Percentiles rank a stretch among this genome's conserved stretches.
phyloP scores from a whole-genome alignment of 441 rosid species.

The Mallotus japonicus region DNA sequence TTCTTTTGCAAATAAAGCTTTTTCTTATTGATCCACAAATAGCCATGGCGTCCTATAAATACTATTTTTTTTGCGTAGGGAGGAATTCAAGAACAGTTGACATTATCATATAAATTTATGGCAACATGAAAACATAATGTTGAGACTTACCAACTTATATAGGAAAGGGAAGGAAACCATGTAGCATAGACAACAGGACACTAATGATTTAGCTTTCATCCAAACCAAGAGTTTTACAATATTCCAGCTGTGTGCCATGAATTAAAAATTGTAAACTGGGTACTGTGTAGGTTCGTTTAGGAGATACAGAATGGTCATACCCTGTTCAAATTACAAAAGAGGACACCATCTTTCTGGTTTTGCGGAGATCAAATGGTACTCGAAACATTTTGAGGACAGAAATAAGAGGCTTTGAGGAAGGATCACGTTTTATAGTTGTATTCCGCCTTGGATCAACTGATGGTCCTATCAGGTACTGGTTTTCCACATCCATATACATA shows the following conservation, averaged over 20 bases:
- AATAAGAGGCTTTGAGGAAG: conserved; percentile 98
- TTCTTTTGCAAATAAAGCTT: too few relatives aligned
- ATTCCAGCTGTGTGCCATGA: background rate
- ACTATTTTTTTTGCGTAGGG: too few relatives aligned
- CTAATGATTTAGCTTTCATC: background rate
- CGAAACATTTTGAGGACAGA: conserved; percentile 67
- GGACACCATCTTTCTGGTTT: conserved; percentile 81
- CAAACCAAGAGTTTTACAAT: background rate
- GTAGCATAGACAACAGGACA: too few relatives aligned
- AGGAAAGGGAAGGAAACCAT: background rate
- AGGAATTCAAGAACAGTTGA: too few relatives aligned
- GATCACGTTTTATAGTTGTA: conserved; percentile 92
- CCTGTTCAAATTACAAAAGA: conserved; percentile 84
- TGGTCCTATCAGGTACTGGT: conserved; percentile 87
- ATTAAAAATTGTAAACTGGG: background rate
- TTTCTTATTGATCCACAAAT: background rate
- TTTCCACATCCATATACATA: conserved; percentile 8
- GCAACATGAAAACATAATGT: background rate
- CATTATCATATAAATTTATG: too few relatives aligned
- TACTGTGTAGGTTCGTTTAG: conserved; percentile 57
- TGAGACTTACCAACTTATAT: background rate
- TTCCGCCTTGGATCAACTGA: conserved; percentile 80
- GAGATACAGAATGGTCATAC: conserved; percentile 92
- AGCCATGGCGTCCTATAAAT: background rate
- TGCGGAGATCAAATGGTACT: conserved; percentile 60